Evolutionary conservation across 2,329 filamentous ascomycete species (phyloP).

Genomic region (Trichoderma cornu-damae): DNA sequence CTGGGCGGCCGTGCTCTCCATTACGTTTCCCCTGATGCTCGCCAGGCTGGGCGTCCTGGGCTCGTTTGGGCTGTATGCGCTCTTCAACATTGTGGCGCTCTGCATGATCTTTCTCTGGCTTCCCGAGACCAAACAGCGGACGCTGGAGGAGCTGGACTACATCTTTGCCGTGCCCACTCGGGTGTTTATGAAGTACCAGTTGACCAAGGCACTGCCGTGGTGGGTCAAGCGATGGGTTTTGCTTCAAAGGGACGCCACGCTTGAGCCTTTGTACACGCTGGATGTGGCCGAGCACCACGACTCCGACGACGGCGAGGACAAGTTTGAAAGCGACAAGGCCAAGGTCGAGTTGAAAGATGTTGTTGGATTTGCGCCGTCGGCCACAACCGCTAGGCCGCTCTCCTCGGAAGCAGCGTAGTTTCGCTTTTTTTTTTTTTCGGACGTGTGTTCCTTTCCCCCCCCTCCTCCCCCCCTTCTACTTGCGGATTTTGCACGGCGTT

Average conservation of each 20-base stretch:
- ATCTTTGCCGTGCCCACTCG: slow-evolving; percentile 56
- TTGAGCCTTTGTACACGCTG: slow-evolving; percentile 42
- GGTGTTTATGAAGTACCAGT: slow-evolving; percentile 53
- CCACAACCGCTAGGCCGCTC: slow-evolving; percentile 15
- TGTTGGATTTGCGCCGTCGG: slow-evolving; percentile 28
- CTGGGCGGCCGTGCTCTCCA: slow-evolving; percentile 56
- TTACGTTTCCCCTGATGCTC: slow-evolving; percentile 58
- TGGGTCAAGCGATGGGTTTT: slow-evolving; percentile 56
- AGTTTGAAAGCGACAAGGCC: slow-evolving; percentile 37
- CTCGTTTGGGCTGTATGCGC: slow-evolving; percentile 51
- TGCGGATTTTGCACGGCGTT: neutral
- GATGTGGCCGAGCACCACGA: slow-evolving; percentile 35
- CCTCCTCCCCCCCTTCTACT: too few relatives aligned
- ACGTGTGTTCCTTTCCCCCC: too few relatives aligned
- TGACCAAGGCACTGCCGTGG: slow-evolving; percentile 52
- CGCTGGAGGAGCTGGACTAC: slow-evolving; percentile 53
- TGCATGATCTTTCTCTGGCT: slow-evolving; percentile 53
- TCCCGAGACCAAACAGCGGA: slow-evolving; percentile 55
- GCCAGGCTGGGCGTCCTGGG: slow-evolving; percentile 40
- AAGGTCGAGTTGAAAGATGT: slow-evolving; percentile 37
- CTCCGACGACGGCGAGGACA: slow-evolving; percentile 28
- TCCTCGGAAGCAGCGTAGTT: neutral
- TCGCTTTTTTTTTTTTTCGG: neutral
- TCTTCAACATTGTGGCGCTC: slow-evolving; percentile 51
- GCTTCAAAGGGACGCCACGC: slow-evolving; percentile 39